Base-by-base conservation (phyloP, 2,329 filamentous ascomycete species). In the Hypoxylon sp. region DNA sequence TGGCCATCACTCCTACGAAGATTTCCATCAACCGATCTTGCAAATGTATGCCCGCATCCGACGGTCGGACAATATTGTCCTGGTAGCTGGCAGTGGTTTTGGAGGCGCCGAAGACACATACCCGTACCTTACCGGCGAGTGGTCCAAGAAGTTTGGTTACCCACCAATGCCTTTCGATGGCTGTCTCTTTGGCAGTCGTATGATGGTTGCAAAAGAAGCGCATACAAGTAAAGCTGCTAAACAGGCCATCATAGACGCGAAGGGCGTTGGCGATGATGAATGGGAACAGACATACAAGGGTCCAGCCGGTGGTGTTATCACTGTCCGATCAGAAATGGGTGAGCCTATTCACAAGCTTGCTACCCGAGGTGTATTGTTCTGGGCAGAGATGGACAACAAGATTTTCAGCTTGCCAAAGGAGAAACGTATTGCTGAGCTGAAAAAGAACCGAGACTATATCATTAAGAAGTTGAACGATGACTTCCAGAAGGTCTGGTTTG, bases 311-410 rank as follows among this genome's bases (percentile, higher is more conserved):
- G 96, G 96, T 79, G 90, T 99, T 71, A 95, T 99, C 76, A 99
- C 96, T 29, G 96, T 99, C 53, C 90, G 94, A 71, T 99, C 96
- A 1, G 96, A 99, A 83, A 99, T 99, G 97, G 97, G 96, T 50
- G 96, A 99, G 85, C 97, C 96, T 5, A 99, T 99, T 70, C 96
- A 99, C 86, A 99, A 99, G 85, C 89, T 99, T 66, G 97, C 96
- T 14, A 99, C 96, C 53, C 92, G 97, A 66, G 96, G 96, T 87
- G 94, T 99, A 52, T 86, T 89, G 60, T 97, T 99, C 86, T 99
- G 96, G 96, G 91, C 94, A 54, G 97, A 99, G 83, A 97, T 99
- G 94, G 96, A 99, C 78, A 89, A 97, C 81, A 98, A 97, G 83
- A 98, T 99, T 77, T 99, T 99, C 85, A 92, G 90, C 78, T 85